Evolutionary conservation across 768 basidiomycete genomes (phyloP).

Genomic region (Peribolospora baueri): DNA sequence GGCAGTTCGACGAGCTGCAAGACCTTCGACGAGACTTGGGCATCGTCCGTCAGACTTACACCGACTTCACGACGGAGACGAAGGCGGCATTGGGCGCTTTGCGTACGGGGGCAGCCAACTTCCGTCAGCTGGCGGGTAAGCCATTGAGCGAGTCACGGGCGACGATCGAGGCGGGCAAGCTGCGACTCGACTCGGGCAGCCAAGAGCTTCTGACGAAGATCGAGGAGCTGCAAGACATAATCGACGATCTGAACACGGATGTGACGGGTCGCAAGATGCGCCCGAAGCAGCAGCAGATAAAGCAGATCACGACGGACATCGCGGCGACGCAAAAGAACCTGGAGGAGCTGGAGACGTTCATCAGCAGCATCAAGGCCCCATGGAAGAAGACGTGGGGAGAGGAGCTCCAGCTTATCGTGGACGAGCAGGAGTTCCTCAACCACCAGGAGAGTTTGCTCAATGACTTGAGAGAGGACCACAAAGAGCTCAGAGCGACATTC

Average conservation of each 20-base stretch:
- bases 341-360: conserved; percentile 53
- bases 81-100: conserved; percentile 58
- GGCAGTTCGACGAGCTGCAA: conserved; percentile 85
- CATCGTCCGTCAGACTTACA: conserved; percentile 79
- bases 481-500: conserved; percentile 63
- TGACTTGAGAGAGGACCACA: conserved; percentile 77
- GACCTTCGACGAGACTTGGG: conserved; percentile 79
- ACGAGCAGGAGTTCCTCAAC: conserved; percentile 80
- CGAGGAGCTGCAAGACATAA: conserved; percentile 73
- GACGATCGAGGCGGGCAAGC: conserved; percentile 76
- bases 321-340: conserved; percentile 41
- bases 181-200: conserved; percentile 65
- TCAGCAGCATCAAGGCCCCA: conserved; percentile 71
- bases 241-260: conserved; percentile 73
- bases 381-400: conserved; percentile 99
- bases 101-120: conserved; percentile 59
- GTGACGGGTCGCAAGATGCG: conserved; percentile 68
- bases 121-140: conserved; percentile 59
- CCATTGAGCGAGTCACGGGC: conserved; percentile 64
- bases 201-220: conserved; percentile 76
- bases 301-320: conserved; percentile 47
- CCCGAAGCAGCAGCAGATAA: conserved; percentile 49
- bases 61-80: conserved; percentile 75
- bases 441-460: conserved; percentile 77
- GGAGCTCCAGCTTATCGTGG: conserved; percentile 84